Percentiles rank a stretch among this genome's conserved stretches.
Conservation (phyloP, 768 basidiomycete species). For the Lactarius sp. region DNA sequence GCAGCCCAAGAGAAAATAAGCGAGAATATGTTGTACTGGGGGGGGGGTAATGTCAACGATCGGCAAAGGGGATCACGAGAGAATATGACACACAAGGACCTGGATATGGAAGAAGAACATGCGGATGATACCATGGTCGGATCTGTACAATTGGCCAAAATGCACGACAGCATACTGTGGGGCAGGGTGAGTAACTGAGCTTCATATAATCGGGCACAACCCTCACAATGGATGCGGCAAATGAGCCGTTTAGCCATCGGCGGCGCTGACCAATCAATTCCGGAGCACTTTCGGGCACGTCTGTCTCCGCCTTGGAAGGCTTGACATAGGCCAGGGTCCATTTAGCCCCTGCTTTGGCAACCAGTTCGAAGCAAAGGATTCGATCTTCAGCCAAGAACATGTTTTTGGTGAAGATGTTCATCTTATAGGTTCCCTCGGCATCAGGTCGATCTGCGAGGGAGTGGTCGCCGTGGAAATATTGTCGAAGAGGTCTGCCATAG, state of each 20-base stretch:
- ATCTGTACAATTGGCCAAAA: constrained; percentile 85
- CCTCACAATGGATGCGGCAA: constrained; percentile 84
- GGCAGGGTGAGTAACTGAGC: constrained; percentile 10
- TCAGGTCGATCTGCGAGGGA: constrained; percentile 89
- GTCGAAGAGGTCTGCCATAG: constrained; percentile 78
- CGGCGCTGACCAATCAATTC: constrained; percentile 94
- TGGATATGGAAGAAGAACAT: constrained; percentile 98
- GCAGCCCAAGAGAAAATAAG: constrained; percentile 93
- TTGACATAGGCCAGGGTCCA: constrained; percentile 95
- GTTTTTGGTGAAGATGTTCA: constrained; percentile 97
- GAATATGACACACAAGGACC: constrained; percentile 58
- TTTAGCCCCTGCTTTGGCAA: constrained; percentile 78
- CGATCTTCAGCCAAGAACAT: constrained; percentile 91
- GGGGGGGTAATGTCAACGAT: constrained; percentile 3
- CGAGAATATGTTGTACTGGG: constrained; percentile 77
- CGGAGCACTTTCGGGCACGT: constrained; percentile 89
- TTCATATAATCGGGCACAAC: neutral
- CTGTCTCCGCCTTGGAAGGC: constrained; percentile 92
- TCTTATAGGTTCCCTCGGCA: constrained; percentile 89
- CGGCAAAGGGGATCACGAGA: neutral
- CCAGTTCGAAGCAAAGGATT: constrained; percentile 95
- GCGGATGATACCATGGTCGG: constrained; percentile 80
- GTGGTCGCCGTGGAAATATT: constrained; percentile 86
- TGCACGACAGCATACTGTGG: constrained; percentile 84
- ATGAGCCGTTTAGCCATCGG: constrained; percentile 95